Evolutionary conservation across 306 rosid genomes (phyloP).

Genomic region (Quercus berberidifolia): DNA sequence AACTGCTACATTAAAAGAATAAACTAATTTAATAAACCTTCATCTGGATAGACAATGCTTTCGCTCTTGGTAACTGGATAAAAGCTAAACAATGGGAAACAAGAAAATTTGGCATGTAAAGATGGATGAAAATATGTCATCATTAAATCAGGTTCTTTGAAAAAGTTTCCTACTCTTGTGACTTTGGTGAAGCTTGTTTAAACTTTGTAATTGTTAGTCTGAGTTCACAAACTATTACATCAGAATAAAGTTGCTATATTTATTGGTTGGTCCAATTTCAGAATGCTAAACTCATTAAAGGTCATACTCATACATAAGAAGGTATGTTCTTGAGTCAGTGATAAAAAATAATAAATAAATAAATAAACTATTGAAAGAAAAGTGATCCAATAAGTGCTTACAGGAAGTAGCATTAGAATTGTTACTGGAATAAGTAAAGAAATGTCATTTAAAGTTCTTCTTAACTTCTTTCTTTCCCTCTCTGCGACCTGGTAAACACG

Average conservation of each 20-base stretch:
- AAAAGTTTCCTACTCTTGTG: not conserved
- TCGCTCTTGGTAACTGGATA: not conserved
- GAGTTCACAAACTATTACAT: not conserved
- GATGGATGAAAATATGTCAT: not conserved
- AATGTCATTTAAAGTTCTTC: constrained; percentile 48
- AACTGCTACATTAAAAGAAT: not conserved
- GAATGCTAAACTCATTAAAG: constrained; percentile 1
- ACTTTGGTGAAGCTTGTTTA: not conserved
- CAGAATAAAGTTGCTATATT: not conserved
- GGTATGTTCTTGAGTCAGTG: not conserved
- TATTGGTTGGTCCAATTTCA: not conserved
- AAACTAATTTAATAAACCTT: not conserved
- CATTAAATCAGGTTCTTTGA: not conserved
- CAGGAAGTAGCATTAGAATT: constrained; percentile 69
- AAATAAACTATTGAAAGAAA: not conserved
- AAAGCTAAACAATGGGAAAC: not conserved
- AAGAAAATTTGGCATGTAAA: not conserved
- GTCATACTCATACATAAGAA: not conserved
- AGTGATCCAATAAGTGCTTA: constrained; percentile 25
- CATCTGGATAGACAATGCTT: not conserved
- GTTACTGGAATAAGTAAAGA: constrained; percentile 55
- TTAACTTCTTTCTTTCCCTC: constrained; percentile 46
- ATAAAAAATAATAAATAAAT: not conserved
- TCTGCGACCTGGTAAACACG: constrained; percentile 44
- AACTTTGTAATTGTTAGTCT: not conserved